Evolutionary conservation across 768 basidiomycete species (phyloP).

Genomic region (Candolleomyces eurysporus): DNA sequence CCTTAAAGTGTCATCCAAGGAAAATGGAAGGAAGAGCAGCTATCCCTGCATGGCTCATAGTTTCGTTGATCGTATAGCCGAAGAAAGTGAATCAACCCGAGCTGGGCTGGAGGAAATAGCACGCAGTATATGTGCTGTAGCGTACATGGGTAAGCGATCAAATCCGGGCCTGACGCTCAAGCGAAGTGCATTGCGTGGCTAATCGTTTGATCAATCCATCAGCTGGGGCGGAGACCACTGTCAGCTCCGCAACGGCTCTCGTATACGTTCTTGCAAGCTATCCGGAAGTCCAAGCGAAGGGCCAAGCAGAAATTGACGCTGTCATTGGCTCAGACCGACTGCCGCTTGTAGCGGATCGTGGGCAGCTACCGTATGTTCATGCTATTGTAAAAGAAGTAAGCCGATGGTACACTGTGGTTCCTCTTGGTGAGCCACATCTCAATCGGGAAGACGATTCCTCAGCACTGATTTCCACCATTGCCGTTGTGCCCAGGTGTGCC

Average conservation of each 20-base stretch:
- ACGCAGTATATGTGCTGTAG: conserved; percentile 1
- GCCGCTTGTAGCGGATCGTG: conserved; percentile 27
- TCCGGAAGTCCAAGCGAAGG: conserved; percentile 4
- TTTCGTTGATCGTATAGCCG: neutral
- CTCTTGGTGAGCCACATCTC: neutral
- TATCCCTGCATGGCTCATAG: neutral
- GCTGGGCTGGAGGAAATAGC: conserved; percentile 3
- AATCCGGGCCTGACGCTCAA: neutral
- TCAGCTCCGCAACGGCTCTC: neutral
- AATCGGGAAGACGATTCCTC: too few species aligned
- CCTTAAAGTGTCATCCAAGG: neutral
- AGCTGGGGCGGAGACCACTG: neutral
- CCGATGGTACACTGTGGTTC: conserved; percentile 20
- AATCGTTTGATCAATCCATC: too few species aligned
- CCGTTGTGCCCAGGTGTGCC: neutral
- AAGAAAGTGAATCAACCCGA: neutral
- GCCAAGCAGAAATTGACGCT: conserved; percentile 38
- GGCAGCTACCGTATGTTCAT: conserved; percentile 33
- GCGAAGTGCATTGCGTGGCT: neutral
- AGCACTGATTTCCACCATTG: too few species aligned
- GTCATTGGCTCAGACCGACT: conserved; percentile 35
- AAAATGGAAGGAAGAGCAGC: neutral
- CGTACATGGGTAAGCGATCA: conserved; percentile 3
- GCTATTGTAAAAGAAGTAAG: conserved; percentile 31
- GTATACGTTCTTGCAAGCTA: neutral